Evolutionary conservation across 768 basidiomycete species (phyloP), one percentile per base, ranked within the genome.

Genomic region (Suillus americanus): DNA sequence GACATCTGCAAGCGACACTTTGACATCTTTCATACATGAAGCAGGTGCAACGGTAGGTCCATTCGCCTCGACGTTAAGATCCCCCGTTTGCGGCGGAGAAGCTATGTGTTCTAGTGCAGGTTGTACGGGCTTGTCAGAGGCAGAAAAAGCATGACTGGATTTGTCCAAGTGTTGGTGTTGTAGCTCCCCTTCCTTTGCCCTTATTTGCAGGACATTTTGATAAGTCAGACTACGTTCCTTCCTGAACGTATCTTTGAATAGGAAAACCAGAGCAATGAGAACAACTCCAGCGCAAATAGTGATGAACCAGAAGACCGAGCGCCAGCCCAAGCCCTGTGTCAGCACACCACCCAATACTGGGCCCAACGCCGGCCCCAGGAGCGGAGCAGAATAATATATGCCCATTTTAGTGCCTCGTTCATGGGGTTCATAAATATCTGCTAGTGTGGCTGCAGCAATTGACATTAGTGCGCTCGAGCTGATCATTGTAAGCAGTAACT

Each of bases 271-370:
- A 20, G 79, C 73, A 45, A 87, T 25, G 64, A 83, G 78, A 56
- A 81, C 83, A 23, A 80, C 41, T 1, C 86, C 86, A 3, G 83
- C 82, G 62, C 88, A 80, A 35, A 88, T 86, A 3, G 85, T 79
- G 43, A 93, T 81, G 73, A 94, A 92, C 85, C 90, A 94, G 74
- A 95, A 92, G 0, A 89, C 86, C 5, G 88, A 85, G 38, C 93
- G 83, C 94, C 94, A 95, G 63, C 79, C 82, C 73, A 87, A 86
- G 0, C 79, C 82, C 57, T 86, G 80, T 0, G 89, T 87, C 6
- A 91, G 76, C 1, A 78, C 82, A 0, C 90, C 89, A 4, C 90
- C 90, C 61, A 91, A 59, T 30, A 59, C 20, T 28, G 57, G 57
- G 28, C 40, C 57, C 28, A 59, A 20, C 10, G 57, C 41, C 8